Evolutionary conservation across 2,329 filamentous ascomycete species (phyloP).

Genomic region (Colletotrichum horii): DNA sequence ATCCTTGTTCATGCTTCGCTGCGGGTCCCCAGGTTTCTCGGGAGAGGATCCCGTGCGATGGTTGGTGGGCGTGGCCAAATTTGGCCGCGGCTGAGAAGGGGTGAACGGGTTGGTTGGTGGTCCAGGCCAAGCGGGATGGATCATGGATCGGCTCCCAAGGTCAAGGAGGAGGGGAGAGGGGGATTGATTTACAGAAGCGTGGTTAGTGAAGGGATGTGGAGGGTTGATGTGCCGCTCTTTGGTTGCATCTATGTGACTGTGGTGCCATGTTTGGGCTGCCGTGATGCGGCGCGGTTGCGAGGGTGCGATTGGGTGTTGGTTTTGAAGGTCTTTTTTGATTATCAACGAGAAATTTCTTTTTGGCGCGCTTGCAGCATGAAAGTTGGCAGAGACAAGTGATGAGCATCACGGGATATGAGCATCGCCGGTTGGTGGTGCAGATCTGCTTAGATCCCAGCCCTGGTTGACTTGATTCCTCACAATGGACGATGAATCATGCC

Average conservation of each 20-base stretch:
- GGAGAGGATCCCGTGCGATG: not conserved
- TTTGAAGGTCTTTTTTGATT: not conserved
- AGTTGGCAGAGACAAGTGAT: not conserved
- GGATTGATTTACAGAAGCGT: not conserved
- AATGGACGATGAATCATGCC: not conserved
- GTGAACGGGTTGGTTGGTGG: not conserved
- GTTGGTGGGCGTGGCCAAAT: not conserved
- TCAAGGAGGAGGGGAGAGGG: not conserved
- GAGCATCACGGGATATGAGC: not conserved
- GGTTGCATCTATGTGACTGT: not conserved
- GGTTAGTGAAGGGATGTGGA: not conserved
- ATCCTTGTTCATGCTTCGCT: not conserved
- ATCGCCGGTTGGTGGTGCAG: not conserved
- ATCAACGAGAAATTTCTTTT: not conserved
- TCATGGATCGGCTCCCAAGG: not conserved
- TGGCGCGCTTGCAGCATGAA: not conserved
- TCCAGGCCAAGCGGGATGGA: not conserved
- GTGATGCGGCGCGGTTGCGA: not conserved
- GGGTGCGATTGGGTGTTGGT: not conserved
- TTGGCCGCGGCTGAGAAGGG: not conserved
- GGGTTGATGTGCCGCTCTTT: not conserved
- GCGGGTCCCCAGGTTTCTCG: slow-evolving; percentile 3
- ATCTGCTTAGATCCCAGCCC: not conserved
- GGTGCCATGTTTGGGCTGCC: not conserved
- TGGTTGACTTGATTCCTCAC: not conserved